Conservation (phyloP, 768 basidiomycete genomes). For the Favolaschia claudopus region DNA sequence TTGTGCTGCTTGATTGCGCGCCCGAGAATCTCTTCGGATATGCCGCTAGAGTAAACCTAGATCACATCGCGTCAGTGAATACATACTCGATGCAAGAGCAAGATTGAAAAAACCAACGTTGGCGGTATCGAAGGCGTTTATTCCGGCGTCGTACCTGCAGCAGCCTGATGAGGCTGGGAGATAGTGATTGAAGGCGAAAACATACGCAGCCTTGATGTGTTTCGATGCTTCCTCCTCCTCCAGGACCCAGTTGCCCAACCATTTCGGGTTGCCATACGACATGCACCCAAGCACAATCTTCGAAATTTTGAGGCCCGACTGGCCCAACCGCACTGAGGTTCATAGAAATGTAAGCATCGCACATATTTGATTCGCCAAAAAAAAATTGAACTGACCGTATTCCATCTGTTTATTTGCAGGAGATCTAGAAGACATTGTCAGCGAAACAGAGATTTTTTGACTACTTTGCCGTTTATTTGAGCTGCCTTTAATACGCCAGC, state of each 20-base stretch:
- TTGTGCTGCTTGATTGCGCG: slow-evolving; percentile 44
- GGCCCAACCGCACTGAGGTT: slow-evolving; percentile 2
- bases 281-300: slow-evolving; percentile 48
- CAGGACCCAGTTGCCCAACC: slow-evolving; percentile 40
- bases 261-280: slow-evolving; percentile 34
- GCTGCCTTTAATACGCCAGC: neutral
- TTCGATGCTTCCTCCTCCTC: slow-evolving; percentile 33
- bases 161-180: slow-evolving; percentile 25
- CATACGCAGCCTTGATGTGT: slow-evolving; percentile 22
- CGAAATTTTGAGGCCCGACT: slow-evolving; percentile 45
- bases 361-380: neutral
- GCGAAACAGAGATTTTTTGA: no score
- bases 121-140: slow-evolving; percentile 40
- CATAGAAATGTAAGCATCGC: neutral
- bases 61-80: slow-evolving; percentile 1
- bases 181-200: neutral
- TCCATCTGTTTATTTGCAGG: slow-evolving; percentile 6
- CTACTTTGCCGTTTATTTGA: neutral
- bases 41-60: slow-evolving; percentile 37
- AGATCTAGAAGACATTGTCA: neutral
- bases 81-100: neutral
- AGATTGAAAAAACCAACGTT: slow-evolving; percentile 13
- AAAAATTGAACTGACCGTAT: neutral
- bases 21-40: slow-evolving; percentile 45
- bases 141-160: slow-evolving; percentile 38